These are phyloP conservation scores for Hypocreales sp. DNA, from an alignment of 2,329 filamentous ascomycete species.

Conservation along the genomic window DNA sequence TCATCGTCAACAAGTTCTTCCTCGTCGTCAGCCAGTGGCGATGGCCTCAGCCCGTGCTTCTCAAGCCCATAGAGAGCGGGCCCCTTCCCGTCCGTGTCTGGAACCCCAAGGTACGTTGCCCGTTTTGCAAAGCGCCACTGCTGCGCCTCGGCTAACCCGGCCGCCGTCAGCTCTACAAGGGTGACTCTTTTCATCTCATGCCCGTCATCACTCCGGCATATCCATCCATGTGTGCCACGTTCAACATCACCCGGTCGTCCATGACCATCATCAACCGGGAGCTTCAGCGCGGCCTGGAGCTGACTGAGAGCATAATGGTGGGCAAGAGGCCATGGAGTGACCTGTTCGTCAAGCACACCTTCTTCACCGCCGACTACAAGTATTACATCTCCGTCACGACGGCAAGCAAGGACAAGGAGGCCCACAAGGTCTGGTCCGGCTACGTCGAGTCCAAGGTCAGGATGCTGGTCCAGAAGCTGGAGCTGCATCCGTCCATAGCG, in stretches of 20 bases:
- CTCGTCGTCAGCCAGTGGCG: constrained; percentile 79
- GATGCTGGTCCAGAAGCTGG: constrained; percentile 67
- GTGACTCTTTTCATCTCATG: constrained; percentile 82
- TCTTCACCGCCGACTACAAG: constrained; percentile 87
- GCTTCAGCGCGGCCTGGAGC: constrained; percentile 58
- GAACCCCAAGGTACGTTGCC: constrained; percentile 63
- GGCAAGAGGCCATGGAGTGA: constrained; percentile 73
- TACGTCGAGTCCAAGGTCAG: constrained; percentile 89
- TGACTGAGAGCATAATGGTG: constrained; percentile 65
- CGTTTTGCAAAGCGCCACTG: neutral
- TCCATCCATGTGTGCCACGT: constrained; percentile 93
- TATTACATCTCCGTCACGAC: constrained; percentile 87
- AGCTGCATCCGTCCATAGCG: constrained; percentile 64
- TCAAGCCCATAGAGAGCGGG: constrained; percentile 76
- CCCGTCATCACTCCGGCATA: constrained; percentile 96
- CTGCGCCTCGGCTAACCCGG: constrained; percentile 4
- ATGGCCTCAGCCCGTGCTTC: constrained; percentile 84
- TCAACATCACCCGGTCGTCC: constrained; percentile 81
- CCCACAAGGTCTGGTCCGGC: constrained; percentile 77
- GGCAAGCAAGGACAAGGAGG: constrained; percentile 68
- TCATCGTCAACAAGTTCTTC: constrained; percentile 90
- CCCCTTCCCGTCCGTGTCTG: constrained; percentile 74
- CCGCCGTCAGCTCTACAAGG: constrained; percentile 48
- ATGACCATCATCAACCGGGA: constrained; percentile 74
- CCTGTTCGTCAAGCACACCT: constrained; percentile 77